Base-by-base conservation (phyloP, 495 filamentous ascomycete genomes). In the Pseudomonodictys pantanalensis region DNA sequence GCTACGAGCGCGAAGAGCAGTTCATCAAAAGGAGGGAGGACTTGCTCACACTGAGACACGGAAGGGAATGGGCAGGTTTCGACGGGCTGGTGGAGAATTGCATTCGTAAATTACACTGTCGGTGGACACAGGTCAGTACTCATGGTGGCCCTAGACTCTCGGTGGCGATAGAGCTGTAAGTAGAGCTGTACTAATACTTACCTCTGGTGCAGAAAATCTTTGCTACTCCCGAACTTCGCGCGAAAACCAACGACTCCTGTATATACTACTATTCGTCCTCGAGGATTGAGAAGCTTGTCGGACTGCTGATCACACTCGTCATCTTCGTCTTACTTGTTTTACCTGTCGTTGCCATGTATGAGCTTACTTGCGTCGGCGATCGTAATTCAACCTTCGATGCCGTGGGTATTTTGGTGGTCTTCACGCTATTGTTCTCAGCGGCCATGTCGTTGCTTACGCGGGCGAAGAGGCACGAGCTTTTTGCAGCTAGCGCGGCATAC, bases 11-110 rank as follows among this genome's bases (percentile, higher is more conserved):
- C 15, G 73, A 75, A 20, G 50, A 51, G 44, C 58, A 49, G 2
- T 76, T 63, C 52, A 76, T 78, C 9, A 68, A 67, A 41, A 58
- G 68, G 1, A 75, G 73, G 55, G 76, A 73, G 51, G 76, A 78
- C 52, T 56, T 77, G 1, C 50, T 78, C 2, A 74, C 72, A n/a
- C 56, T 77, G 2, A 56, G 71, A 2, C 59, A 68, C 7, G 74
- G 74, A 0, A 55, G 73, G 12, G 76, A 78, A 32, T 62, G 72
- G 47, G 68, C 71, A 23, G 68, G 70, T 48, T 73, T 77, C 17
- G 75, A 77, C 43, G 72, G 67, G 3, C 18, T 60, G 6, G 43
- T 78, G 20, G 76, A 77, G 62, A 28, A 48, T 0, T 32, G 71
- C 2, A 56, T 78, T 17, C 39, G 58, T 11, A 44, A 54, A 1